Evolutionary conservation across 345 rosid genomes (phyloP).

Genomic region (Syzygium aromaticum): DNA sequence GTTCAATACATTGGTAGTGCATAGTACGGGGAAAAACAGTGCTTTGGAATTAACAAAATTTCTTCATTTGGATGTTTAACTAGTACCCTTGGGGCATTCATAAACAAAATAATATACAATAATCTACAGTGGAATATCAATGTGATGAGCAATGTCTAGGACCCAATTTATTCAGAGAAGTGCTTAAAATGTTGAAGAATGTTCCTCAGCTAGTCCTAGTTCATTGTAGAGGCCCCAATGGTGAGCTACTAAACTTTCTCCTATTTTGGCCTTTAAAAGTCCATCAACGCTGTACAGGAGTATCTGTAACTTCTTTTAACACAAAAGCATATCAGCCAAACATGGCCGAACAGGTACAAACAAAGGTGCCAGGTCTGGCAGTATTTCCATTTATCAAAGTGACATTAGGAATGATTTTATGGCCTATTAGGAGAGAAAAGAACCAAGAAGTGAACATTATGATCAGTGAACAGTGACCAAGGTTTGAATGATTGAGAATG

Average conservation of each 20-base stretch:
- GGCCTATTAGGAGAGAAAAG: not conserved
- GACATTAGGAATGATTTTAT: not conserved
- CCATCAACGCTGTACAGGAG: not conserved
- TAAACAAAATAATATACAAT: not conserved
- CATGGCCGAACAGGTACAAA: not conserved
- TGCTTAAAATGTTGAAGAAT: not conserved
- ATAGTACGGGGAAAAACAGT: not conserved
- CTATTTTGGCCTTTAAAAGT: too few species aligned
- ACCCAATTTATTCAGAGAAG: not conserved
- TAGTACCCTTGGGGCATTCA: not conserved
- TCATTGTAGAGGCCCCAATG: too few species aligned
- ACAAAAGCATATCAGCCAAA: not conserved
- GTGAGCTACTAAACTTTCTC: too few species aligned
- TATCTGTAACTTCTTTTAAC: not conserved
- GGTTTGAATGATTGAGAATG: not conserved
- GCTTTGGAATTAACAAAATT: not conserved
- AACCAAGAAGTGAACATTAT: not conserved
- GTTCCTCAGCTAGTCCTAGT: not conserved
- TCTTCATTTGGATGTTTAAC: not conserved
- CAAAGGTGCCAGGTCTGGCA: not conserved
- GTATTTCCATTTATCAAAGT: too few species aligned
- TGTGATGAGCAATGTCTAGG: not conserved
- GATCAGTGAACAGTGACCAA: not conserved
- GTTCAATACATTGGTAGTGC: not conserved
- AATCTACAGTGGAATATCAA: not conserved